Percentiles rank a stretch among this genome's conserved stretches.
Evolutionary conservation across 2,329 filamentous ascomycete genomes (phyloP).

Genomic region (Escovopsis sp.): DNA sequence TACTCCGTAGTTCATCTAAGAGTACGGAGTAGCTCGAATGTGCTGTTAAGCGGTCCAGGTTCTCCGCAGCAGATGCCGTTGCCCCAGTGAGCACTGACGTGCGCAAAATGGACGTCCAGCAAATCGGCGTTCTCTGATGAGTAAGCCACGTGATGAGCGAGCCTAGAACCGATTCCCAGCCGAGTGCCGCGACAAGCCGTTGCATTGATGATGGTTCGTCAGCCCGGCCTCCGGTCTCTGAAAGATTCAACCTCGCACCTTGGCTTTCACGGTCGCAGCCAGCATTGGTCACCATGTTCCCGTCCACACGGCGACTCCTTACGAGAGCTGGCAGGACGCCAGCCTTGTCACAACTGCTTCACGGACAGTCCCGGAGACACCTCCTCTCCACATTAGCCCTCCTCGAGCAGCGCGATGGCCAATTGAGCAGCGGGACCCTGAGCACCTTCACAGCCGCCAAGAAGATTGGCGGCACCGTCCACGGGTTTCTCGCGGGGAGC

Average conservation of each 20-base stretch:
- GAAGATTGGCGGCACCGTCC: conserved; percentile 72
- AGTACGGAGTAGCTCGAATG: too few relatives aligned
- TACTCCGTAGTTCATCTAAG: too few relatives aligned
- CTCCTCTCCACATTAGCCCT: conserved; percentile 46
- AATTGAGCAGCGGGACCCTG: conserved; percentile 68
- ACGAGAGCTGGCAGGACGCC: neutral
- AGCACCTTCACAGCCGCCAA: conserved; percentile 75
- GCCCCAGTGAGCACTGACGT: neutral
- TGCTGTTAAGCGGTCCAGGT: too few relatives aligned
- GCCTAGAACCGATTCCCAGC: neutral
- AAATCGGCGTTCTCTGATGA: neutral
- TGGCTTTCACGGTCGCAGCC: neutral
- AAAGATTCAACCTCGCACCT: neutral
- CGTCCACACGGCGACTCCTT: neutral
- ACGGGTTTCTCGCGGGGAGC: conserved; percentile 61
- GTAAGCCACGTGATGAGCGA: neutral
- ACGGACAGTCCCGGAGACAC: neutral
- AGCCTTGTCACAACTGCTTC: neutral
- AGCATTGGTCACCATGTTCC: neutral
- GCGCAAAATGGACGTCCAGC: neutral
- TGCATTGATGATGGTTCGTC: neutral
- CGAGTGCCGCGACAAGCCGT: neutral
- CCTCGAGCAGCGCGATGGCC: conserved; percentile 82
- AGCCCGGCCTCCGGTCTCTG: neutral
- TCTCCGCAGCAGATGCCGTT: neutral